These are phyloP conservation scores for Nematocida ausubeli DNA, from an alignment of 371 early-diverging fungal genomes.

Conservation along the genomic window DNA sequence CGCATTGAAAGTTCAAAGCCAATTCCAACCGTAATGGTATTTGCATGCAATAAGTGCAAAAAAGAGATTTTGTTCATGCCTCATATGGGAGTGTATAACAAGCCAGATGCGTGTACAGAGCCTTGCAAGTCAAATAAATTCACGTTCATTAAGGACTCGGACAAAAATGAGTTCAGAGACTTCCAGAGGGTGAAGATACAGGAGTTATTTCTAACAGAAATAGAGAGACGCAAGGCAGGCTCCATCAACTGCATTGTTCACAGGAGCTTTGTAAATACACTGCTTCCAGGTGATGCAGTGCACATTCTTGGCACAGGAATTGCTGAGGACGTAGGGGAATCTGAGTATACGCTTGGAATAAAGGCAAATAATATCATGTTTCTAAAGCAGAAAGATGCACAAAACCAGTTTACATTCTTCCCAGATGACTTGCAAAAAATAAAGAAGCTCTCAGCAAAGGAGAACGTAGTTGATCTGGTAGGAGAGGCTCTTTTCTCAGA, in stretches of 20 bases:
- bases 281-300: constrained; percentile 66
- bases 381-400: constrained; percentile 57
- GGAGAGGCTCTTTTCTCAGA: constrained; percentile 71
- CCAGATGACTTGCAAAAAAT: constrained; percentile 45
- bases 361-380: constrained; percentile 58
- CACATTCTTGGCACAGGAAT: constrained; percentile 59
- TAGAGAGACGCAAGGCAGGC: constrained; percentile 38
- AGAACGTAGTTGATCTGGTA: constrained; percentile 67
- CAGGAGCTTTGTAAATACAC: constrained; percentile 60
- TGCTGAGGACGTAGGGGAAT: constrained; percentile 55
- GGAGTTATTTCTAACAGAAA: constrained; percentile 46
- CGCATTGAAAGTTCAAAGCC: constrained; percentile 60
- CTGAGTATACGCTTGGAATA: constrained; percentile 59
- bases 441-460: constrained; percentile 67
- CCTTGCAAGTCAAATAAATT: constrained; percentile 63
- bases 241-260: constrained; percentile 58
- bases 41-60: constrained; percentile 65
- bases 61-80: constrained; percentile 29
- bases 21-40: constrained; percentile 38
- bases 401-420: background rate
- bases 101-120: constrained; percentile 55
- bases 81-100: constrained; percentile 50
- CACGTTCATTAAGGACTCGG: constrained; percentile 39
- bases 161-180: constrained; percentile 52
- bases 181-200: constrained; percentile 65